phyloP scores from a whole-genome alignment of 2,329 filamentous ascomycete species.

The Fusarium gaditjirri region DNA sequence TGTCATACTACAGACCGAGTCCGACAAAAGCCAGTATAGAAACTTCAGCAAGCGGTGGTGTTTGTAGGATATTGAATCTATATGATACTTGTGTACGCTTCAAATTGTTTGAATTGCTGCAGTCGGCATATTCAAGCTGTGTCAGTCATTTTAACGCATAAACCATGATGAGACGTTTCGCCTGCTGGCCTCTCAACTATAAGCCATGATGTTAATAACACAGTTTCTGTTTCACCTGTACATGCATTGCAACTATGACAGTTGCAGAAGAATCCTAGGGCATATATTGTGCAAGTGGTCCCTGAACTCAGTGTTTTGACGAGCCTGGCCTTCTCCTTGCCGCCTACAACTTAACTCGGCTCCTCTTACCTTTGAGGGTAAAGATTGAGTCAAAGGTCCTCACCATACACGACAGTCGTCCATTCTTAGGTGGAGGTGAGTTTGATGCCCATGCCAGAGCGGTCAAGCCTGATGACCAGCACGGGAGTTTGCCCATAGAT shows the following conservation, averaged over 20 bases:
- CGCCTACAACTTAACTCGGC: neutral
- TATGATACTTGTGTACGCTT: neutral
- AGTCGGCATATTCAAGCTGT: neutral
- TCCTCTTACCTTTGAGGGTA: neutral
- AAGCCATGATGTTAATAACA: slow-evolving; percentile 3
- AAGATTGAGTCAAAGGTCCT: neutral
- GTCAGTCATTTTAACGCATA: neutral
- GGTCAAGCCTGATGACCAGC: neutral
- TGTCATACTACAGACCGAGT: neutral
- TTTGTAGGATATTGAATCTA: neutral
- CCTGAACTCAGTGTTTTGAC: neutral
- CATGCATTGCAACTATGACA: neutral
- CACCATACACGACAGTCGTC: neutral
- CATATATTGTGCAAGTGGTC: neutral
- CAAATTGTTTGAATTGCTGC: neutral
- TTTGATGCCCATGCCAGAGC: neutral
- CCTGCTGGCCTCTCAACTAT: neutral
- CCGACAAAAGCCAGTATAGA: neutral
- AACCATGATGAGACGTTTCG: neutral
- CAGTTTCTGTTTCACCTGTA: neutral
- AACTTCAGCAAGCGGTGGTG: neutral
- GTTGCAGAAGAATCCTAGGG: neutral
- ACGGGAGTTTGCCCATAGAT: neutral
- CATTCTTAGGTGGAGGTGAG: neutral
- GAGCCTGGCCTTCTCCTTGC: neutral